phyloP scores from a whole-genome alignment of 1,284 basidiomycete genomes.

The Volvariella volvacea region DNA sequence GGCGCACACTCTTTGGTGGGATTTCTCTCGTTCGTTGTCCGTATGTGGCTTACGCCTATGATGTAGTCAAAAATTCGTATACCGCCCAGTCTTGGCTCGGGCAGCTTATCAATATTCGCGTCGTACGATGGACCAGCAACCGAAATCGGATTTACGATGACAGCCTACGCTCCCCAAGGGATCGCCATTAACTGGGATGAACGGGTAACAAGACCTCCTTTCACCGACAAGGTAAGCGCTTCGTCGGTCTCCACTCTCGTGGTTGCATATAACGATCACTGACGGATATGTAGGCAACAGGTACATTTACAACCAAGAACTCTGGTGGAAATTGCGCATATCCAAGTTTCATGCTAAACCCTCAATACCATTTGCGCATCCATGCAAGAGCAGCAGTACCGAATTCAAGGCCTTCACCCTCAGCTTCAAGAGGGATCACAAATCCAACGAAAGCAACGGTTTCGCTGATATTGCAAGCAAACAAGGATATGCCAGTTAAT shows the following conservation, averaged over 20 bases:
- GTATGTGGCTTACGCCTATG: not conserved
- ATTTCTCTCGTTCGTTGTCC: slow-evolving; percentile 1
- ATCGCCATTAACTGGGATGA: slow-evolving; percentile 45
- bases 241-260: slow-evolving; percentile 6
- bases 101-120: slow-evolving; percentile 46
- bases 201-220: slow-evolving; percentile 29
- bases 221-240: slow-evolving; percentile 35
- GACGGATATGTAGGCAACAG: slow-evolving; percentile 42
- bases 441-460: slow-evolving; percentile 32
- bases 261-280: slow-evolving; percentile 7
- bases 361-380: slow-evolving; percentile 75
- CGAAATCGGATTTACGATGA: slow-evolving; percentile 60
- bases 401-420: not conserved
- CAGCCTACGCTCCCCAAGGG: slow-evolving; percentile 41
- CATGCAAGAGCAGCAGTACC: slow-evolving; percentile 17
- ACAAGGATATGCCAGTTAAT: slow-evolving; percentile 71
- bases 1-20: slow-evolving; percentile 69
- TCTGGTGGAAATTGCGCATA: slow-evolving; percentile 80
- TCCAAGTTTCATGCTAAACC: slow-evolving; percentile 84
- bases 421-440: slow-evolving; percentile 10
- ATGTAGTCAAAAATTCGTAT: slow-evolving; percentile 33
- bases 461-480: slow-evolving; percentile 48
- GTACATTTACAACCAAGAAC: slow-evolving; percentile 60
- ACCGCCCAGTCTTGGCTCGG: slow-evolving; percentile 26
- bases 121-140: slow-evolving; percentile 59